Percentiles rank a stretch among this genome's conserved stretches.
phyloP scores from a whole-genome alignment of 768 basidiomycete species.

The Pleurotus tuber-regium region DNA sequence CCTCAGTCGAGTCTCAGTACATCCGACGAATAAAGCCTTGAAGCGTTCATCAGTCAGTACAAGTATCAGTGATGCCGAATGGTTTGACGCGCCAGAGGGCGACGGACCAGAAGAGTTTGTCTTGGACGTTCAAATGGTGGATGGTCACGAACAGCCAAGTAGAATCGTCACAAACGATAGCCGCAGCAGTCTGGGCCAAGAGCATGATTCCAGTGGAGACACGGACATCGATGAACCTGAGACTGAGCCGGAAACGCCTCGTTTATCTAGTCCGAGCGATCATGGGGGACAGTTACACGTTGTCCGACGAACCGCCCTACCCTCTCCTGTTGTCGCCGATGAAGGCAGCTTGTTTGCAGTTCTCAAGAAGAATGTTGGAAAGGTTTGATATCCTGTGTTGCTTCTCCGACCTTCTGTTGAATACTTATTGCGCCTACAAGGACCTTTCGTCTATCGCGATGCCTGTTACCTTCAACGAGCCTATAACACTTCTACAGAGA shows the following conservation, averaged over 20 bases:
- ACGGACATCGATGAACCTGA: conserved; percentile 46
- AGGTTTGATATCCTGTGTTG: conserved; percentile 41
- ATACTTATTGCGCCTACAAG: conserved; percentile 30
- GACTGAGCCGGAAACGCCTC: conserved; percentile 15
- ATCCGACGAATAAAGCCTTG: conserved; percentile 30
- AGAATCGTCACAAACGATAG: conserved; percentile 38
- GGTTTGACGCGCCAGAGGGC: conserved; percentile 72
- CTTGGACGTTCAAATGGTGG: conserved; percentile 44
- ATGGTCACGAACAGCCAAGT: conserved; percentile 38
- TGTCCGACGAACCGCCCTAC: conserved; percentile 53
- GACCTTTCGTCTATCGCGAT: conserved; percentile 80
- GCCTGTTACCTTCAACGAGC: conserved; percentile 91
- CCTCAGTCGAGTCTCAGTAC: conserved; percentile 21
- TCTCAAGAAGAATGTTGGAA: conserved; percentile 86
- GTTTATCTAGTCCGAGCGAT: conserved; percentile 1
- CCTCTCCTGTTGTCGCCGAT: conserved; percentile 60
- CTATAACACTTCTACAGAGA: conserved; percentile 77
- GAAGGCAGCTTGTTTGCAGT: conserved; percentile 83
- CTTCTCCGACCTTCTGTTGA: conserved; percentile 2
- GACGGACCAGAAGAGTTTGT: conserved; percentile 73
- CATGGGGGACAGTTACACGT: conserved; percentile 25
- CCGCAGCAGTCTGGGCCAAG: conserved; percentile 33
- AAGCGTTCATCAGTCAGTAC: conserved; percentile 48
- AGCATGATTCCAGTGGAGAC: conserved; percentile 51
- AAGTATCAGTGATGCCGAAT: conserved; percentile 57